Percentiles rank a stretch among this genome's conserved stretches.
phyloP scores from a whole-genome alignment of 768 basidiomycete genomes.

The Calocera viscosa region DNA sequence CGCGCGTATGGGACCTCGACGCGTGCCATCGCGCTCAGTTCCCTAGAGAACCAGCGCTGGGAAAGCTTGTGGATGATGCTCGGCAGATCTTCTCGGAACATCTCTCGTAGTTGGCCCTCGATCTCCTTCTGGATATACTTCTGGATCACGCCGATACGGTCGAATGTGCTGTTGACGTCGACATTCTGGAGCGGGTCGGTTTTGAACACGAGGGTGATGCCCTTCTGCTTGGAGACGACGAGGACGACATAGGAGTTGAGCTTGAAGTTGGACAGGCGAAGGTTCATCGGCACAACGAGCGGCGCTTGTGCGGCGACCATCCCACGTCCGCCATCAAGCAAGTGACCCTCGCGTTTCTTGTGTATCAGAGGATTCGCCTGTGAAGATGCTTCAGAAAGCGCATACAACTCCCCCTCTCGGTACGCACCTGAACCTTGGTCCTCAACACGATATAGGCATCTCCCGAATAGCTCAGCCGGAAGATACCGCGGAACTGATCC shows the following conservation, averaged over 20 bases:
- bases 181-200: conserved; percentile 97
- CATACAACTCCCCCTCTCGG: neutral
- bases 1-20: conserved; percentile 82
- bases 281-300: conserved; percentile 93
- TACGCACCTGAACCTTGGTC: conserved; percentile 80
- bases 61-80: conserved; percentile 91
- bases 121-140: conserved; percentile 97
- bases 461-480: conserved; percentile 85
- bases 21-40: conserved; percentile 38
- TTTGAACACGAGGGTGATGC: conserved; percentile 98
- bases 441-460: conserved; percentile 78
- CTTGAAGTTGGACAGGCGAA: conserved; percentile 88
- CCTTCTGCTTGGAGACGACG: conserved; percentile 93
- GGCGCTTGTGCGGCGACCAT: conserved; percentile 93
- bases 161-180: conserved; percentile 94
- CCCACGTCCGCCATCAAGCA: conserved; percentile 68
- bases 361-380: conserved; percentile 95
- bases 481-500: conserved; percentile 94
- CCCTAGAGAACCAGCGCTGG: conserved; percentile 71
- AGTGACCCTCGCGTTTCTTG: conserved; percentile 79
- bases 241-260: conserved; percentile 93
- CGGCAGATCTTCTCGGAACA: conserved; percentile 95
- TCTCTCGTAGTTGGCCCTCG: conserved; percentile 89
- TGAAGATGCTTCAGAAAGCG: neutral
- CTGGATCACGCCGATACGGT: conserved; percentile 94